phyloP scores from a whole-genome alignment of 106 monocot species.

The Vanilla planifolia region DNA sequence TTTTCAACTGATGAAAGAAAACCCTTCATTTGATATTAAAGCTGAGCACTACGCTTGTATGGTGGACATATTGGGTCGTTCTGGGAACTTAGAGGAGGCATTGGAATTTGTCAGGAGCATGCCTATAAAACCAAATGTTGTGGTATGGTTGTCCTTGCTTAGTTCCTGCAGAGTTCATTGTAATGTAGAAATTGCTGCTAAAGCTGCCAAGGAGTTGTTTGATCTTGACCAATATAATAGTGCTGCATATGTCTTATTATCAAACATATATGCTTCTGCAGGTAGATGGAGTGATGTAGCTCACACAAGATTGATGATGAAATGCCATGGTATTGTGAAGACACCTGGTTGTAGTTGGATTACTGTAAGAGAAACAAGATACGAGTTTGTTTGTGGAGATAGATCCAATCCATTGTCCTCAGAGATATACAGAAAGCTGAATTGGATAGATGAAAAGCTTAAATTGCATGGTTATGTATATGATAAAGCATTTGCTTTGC shows the following conservation, averaged over 20 bases:
- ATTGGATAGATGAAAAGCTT: conserved; percentile 41
- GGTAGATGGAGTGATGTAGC: conserved; percentile 61
- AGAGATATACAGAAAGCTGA: conserved; percentile 37
- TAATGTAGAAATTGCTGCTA: conserved; percentile 40
- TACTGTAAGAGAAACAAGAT: conserved; percentile 23
- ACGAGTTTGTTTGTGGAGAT: conserved; percentile 52
- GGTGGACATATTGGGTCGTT: conserved; percentile 75
- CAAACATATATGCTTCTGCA: conserved; percentile 63
- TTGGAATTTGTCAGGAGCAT: conserved; percentile 53
- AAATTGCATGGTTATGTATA: conserved; percentile 35
- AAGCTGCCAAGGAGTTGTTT: conserved; percentile 39
- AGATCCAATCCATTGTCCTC: conserved; percentile 35
- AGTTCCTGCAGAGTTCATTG: conserved; percentile 49
- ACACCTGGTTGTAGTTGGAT: conserved; percentile 65
- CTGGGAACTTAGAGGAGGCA: conserved; percentile 57
- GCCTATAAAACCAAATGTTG: conserved; percentile 35
- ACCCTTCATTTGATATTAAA: conserved; percentile 33
- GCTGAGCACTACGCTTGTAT: conserved; percentile 68
- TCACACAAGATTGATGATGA: conserved; percentile 49
- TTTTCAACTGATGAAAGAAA: conserved; percentile 36
- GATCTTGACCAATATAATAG: conserved; percentile 45
- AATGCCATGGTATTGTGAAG: conserved; percentile 36
- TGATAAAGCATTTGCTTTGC: conserved; percentile 45
- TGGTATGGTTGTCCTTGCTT: conserved; percentile 64
- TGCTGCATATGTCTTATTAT: conserved; percentile 55